These are phyloP conservation scores for Leucoagaricus sp. DNA, from an alignment of 1,284 basidiomycete species.

Conservation along the genomic window DNA sequence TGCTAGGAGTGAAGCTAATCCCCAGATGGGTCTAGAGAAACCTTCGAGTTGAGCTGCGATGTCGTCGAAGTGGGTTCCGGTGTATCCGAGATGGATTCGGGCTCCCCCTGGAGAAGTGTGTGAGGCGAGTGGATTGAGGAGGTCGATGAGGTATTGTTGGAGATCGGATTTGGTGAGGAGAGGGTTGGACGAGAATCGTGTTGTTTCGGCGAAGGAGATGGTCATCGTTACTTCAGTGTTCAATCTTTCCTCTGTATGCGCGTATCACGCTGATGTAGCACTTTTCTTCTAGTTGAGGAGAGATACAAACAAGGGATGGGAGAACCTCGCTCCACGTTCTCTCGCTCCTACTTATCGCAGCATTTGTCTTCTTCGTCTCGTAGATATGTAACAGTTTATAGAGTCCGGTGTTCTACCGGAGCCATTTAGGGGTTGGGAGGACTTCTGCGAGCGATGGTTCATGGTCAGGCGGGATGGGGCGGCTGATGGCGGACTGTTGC, in stretches of 20 bases:
- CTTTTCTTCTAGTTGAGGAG: too few species aligned
- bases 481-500: background rate
- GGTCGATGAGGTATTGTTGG: slow-evolving; percentile 49
- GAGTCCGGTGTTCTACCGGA: background rate
- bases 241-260: too few species aligned
- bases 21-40: slow-evolving; percentile 79
- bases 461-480: background rate
- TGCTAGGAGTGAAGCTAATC: slow-evolving; percentile 63
- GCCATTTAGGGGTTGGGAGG: background rate
- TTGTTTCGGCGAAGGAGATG: slow-evolving; percentile 31
- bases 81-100: slow-evolving; percentile 68
- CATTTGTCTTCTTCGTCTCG: background rate
- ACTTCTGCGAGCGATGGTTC: background rate
- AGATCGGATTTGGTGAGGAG: slow-evolving; percentile 62
- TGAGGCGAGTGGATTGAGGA: slow-evolving; percentile 60
- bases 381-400: background rate
- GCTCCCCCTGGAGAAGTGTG: slow-evolving; percentile 77
- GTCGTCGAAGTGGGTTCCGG: slow-evolving; percentile 78
- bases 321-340: too few species aligned
- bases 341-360: background rate
- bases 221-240: too few species aligned
- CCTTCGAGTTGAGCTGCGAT: slow-evolving; percentile 74
- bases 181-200: slow-evolving; percentile 57
- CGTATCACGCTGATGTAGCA: too few species aligned
- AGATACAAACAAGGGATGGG: too few species aligned